Base-by-base conservation (phyloP, 768 basidiomycete species). In the Pilatotrama ljubarskyi region DNA sequence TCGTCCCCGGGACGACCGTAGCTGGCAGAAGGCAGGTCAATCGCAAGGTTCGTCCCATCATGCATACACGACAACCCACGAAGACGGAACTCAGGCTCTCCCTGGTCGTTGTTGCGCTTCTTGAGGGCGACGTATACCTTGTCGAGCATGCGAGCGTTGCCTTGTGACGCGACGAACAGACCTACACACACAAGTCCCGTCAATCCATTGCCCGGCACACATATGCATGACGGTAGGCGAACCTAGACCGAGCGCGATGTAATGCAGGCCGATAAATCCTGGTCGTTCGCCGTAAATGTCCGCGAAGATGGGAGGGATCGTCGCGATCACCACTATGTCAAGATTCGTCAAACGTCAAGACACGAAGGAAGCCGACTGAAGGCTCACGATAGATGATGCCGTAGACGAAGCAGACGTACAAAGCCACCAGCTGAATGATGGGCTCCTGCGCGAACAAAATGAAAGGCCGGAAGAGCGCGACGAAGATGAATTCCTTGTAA, bases 401-500 rank as follows among this genome's bases (percentile, higher is more conserved):
- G 57, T 87, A 93, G 14, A 88, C 68, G 63, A 88, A 84, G 0
- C 87, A 84, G 80, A 88, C 83, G 61, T 90, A 91, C 0, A 84
- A 3, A 0, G 85, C 84, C 10, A 91, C 72, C 2, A 89, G 69
- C 64, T 89, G 88, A 18, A 89, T 75, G 64, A 91, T 88, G 0
- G 85, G 82, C 67, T 92, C 90, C 5, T 66, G 66, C 0, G 55
- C 66, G 56, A 90, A 87, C 11, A 93, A 69, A 4, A 72, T 66
- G 73, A 93, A 88, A 0, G 93, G 92, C n/a, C 90, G 81, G 11
- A 77, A 72, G 22, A 93, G 72, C 0, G 88, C 79, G 58, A 74
- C 80, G 0, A 61, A 43, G 58, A 93, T 73, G 36, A 90, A 77
- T 0, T 67, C 48, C 65, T 75, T 66, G 84, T 82, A 86, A 24